Evolutionary conservation across 306 rosid species (phyloP).

Genomic region (Pterocarpus macrocarpus): DNA sequence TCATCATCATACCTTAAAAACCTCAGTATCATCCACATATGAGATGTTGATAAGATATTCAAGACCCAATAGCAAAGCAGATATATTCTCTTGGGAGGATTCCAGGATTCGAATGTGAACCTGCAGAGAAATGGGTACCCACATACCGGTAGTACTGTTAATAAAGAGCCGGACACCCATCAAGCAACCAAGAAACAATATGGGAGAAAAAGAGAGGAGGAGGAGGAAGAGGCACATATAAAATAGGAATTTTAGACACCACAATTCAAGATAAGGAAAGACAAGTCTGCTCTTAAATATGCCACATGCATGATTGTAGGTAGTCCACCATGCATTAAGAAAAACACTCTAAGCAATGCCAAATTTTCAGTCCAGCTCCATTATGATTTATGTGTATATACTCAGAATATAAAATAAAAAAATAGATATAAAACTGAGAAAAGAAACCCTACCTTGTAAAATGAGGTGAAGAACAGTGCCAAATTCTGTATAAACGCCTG

Average conservation of each 20-base stretch:
- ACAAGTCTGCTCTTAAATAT: slow-evolving; percentile 9
- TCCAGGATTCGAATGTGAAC: slow-evolving; percentile 86
- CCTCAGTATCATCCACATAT: slow-evolving; percentile 95
- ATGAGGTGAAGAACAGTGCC: slow-evolving; percentile 94
- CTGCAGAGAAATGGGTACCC: slow-evolving; percentile 50
- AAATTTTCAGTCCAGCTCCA: neutral
- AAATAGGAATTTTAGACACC: neutral
- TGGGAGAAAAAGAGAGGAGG: neutral
- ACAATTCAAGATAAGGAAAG: neutral
- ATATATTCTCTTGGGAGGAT: slow-evolving; percentile 75
- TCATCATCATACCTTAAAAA: slow-evolving; percentile 74
- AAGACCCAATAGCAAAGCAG: slow-evolving; percentile 84
- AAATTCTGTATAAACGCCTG: slow-evolving; percentile 95
- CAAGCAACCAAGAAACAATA: neutral
- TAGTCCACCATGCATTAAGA: neutral
- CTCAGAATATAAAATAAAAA: slow-evolving; percentile 2
- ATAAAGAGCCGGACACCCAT: slow-evolving; percentile 3
- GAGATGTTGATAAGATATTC: slow-evolving; percentile 96
- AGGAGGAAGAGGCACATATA: neutral
- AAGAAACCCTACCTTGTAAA: slow-evolving; percentile 70
- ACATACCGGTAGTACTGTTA: neutral
- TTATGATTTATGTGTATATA: neutral
- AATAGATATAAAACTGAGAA: slow-evolving; percentile 1
- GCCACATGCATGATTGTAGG: neutral
- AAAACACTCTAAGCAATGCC: neutral